Evolutionary conservation across 116 monocot genomes (phyloP).

Genomic region (Iris pallida): DNA sequence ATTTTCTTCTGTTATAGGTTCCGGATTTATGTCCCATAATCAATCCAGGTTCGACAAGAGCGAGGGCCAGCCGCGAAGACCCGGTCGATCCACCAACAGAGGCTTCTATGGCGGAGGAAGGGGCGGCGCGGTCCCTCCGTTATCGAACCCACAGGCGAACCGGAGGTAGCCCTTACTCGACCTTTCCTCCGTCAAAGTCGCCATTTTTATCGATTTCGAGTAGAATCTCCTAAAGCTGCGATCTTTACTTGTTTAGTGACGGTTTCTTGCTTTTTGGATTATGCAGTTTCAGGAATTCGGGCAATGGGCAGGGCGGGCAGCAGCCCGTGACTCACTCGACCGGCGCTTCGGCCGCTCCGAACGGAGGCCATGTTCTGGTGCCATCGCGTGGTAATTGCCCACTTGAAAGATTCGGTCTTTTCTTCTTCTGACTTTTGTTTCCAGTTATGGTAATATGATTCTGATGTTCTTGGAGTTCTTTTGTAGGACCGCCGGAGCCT

Average conservation of each 20-base stretch:
- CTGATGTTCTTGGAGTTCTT: background rate
- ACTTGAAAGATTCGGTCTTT: too few species aligned
- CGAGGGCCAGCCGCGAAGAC: constrained; percentile 52
- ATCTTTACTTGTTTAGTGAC: background rate
- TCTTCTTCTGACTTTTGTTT: too few species aligned
- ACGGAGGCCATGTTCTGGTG: constrained; percentile 24
- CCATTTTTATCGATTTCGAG: too few species aligned
- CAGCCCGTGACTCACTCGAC: constrained; percentile 26
- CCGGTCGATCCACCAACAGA: constrained; percentile 52
- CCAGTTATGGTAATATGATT: too few species aligned
- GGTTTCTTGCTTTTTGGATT: constrained; percentile 4
- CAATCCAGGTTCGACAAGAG: constrained; percentile 66
- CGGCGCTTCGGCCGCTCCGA: constrained; percentile 17
- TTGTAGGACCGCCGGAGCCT: constrained; percentile 20
- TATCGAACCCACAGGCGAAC: constrained; percentile 28
- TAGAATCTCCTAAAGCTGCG: too few species aligned
- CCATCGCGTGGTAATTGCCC: constrained; percentile 26
- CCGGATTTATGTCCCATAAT: constrained; percentile 78
- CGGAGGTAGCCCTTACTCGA: constrained; percentile 21
- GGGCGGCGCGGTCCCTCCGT: constrained; percentile 27
- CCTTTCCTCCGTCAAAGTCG: background rate
- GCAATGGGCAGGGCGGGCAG: constrained; percentile 69
- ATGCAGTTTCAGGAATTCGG: constrained; percentile 58
- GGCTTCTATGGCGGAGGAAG: constrained; percentile 41
- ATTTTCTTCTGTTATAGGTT: background rate